Base-by-base conservation (phyloP, 2,329 filamentous ascomycete genomes). In the Aureobasidium subglaciale region DNA sequence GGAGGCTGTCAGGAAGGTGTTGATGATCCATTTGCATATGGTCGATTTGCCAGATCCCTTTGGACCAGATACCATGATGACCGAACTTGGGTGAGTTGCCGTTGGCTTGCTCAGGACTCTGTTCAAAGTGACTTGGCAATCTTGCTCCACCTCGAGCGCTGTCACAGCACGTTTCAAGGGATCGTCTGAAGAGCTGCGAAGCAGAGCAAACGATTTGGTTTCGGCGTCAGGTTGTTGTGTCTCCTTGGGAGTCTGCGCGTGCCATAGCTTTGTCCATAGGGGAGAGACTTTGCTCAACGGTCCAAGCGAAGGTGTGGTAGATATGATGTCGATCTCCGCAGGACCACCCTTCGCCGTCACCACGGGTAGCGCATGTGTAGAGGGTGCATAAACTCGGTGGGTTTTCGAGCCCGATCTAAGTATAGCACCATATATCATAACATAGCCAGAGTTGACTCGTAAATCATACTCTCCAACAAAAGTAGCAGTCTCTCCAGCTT, bases 11-110 rank as follows among this genome's bases (percentile, higher is more conserved):
- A 88, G 68, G 8, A 88, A 71, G 10, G 81, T 78, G 63, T 91
- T 91, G 8, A 78, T 71, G 2, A 91, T 72, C 4, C 89, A 68
- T 45, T 80, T 81, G 11, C 81, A 79, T 65, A 90, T 87, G 0
- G 86, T 90, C 1, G 87, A 90, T 64, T 91, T 91, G 2, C 87
- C 87, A 2, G 86, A 82, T 0, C 81, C 83, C 60, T 89, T 87
- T 0, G 85, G 81, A 0, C 87, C 87, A 48, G 84, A 84, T 2
- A 89, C 72, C 59, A 90, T 73, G 6, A 82, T 73, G 86, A 82
- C 84, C 83, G 82, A 54, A 13, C 63, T 80, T 77, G 5, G 81
- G 75, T 8, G 80, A 78, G 1, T 78, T 79, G 32, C 50, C 13
- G 56, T 55, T 38, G 59, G 58, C 15, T 20, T 56, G 49, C 41